A percentile compares a stretch with the other conserved stretches of the same genome.
phyloP scores from a whole-genome alignment of 768 basidiomycete species.

The Phylloporus sp. region DNA sequence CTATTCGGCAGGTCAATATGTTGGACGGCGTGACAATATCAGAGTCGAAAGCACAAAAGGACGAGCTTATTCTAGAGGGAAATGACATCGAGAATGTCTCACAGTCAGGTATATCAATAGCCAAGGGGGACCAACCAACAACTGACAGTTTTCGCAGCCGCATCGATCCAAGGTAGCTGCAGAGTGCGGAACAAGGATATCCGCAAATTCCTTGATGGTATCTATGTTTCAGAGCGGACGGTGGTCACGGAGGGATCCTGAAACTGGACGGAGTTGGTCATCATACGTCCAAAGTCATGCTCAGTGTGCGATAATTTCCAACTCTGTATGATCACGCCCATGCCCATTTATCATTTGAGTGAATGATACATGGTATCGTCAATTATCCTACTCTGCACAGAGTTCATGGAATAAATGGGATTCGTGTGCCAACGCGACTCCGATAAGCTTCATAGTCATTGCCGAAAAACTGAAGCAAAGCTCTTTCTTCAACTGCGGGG shows the following conservation, averaged over 20 bases:
- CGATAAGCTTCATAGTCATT: slow-evolving; percentile 78
- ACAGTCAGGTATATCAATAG: slow-evolving; percentile 66
- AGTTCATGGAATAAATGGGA: slow-evolving; percentile 73
- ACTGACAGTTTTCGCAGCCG: slow-evolving; percentile 47
- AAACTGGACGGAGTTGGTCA: slow-evolving; percentile 8
- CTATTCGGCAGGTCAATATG: slow-evolving; percentile 90
- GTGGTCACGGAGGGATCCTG: slow-evolving; percentile 32
- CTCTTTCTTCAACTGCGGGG: slow-evolving; percentile 71
- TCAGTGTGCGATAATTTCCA: slow-evolving; percentile 19
- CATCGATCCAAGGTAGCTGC: slow-evolving; percentile 94
- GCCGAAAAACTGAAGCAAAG: slow-evolving; percentile 84
- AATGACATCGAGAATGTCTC: slow-evolving; percentile 97
- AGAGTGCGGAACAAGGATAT: slow-evolving; percentile 99
- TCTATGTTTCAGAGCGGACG: slow-evolving; percentile 84
- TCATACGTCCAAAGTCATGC: slow-evolving; percentile 16
- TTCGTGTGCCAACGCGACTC: slow-evolving; percentile 72
- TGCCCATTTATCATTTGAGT: slow-evolving; percentile 9
- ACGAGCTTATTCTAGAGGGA: slow-evolving; percentile 90
- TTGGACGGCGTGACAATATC: slow-evolving; percentile 76
- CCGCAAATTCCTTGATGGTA: slow-evolving; percentile 95
- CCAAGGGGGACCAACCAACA: neutral
- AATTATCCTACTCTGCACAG: neutral
- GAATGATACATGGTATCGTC: neutral
- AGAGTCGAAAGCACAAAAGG: slow-evolving; percentile 91
- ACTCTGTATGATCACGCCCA: slow-evolving; percentile 27